These are phyloP conservation scores for Trichomonas gallinae DNA, from an alignment of 208 protist genomes.

Conservation along the genomic window DNA sequence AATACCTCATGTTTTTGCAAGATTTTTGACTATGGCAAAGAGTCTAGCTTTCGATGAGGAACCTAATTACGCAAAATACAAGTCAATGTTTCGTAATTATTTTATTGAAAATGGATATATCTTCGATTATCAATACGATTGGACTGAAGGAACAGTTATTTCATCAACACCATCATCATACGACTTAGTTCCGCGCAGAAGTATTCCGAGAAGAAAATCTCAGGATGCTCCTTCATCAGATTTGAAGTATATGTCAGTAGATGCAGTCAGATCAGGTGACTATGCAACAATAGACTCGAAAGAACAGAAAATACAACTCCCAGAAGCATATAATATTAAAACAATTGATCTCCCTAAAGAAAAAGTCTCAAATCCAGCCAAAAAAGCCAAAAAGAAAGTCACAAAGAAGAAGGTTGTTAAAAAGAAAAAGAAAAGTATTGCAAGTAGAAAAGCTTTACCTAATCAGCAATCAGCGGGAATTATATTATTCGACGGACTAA, in stretches of 20 bases:
- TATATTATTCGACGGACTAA: neutral
- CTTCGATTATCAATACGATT: conserved; percentile 95
- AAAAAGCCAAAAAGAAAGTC: neutral
- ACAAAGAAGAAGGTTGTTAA: neutral
- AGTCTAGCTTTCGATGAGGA: conserved; percentile 87
- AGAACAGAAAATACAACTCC: neutral
- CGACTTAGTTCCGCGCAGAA: neutral
- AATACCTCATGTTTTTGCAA: conserved; percentile 68
- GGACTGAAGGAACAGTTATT: conserved; percentile 42
- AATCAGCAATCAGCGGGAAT: neutral
- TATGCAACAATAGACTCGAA: neutral
- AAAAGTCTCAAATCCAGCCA: neutral
- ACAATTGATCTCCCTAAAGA: neutral
- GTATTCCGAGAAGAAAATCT: neutral
- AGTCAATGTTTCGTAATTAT: conserved; percentile 72
- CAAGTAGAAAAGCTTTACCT: neutral
- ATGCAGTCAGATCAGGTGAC: neutral
- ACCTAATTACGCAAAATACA: conserved; percentile 93
- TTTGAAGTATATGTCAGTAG: neutral
- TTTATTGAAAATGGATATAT: conserved; percentile 83
- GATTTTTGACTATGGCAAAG: conserved; percentile 84
- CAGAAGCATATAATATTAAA: neutral
- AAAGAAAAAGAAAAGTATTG: neutral
- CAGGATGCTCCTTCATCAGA: neutral
- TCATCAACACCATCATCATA: neutral